These are phyloP conservation scores for Suillus cothurnatus DNA, from an alignment of 768 basidiomycete genomes.

Conservation along the genomic window DNA sequence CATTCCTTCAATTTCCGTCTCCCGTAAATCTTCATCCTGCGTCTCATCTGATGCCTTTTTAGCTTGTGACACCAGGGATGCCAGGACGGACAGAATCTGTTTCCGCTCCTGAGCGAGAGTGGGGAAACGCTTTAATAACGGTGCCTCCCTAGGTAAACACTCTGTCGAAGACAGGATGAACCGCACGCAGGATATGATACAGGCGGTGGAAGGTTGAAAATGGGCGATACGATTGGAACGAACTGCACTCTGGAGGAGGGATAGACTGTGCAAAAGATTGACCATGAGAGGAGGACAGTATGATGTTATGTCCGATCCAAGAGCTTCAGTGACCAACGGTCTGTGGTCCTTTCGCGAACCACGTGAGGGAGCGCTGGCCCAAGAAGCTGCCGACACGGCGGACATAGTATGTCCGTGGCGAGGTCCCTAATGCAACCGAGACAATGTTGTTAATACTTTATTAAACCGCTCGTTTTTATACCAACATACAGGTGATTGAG, in stretches of 20 bases:
- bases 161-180: constrained; percentile 81
- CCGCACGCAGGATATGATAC: constrained; percentile 92
- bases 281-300: constrained; percentile 81
- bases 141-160: constrained; percentile 82
- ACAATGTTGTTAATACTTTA: constrained; percentile 11
- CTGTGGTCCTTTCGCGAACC: constrained; percentile 42
- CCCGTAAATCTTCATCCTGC: constrained; percentile 48
- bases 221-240: constrained; percentile 75
- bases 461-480: constrained; percentile 6
- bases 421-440: constrained; percentile 34
- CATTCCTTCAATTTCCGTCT: constrained; percentile 72
- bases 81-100: constrained; percentile 77
- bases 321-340: constrained; percentile 46
- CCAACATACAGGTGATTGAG: constrained; percentile 44
- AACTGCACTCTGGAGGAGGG: constrained; percentile 84
- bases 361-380: constrained; percentile 49
- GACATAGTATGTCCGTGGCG: constrained; percentile 57
- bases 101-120: constrained; percentile 77
- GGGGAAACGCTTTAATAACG: constrained; percentile 65
- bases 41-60: constrained; percentile 58
- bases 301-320: constrained; percentile 53
- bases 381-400: constrained; percentile 52
- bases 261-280: constrained; percentile 82
- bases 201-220: constrained; percentile 93
- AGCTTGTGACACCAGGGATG: constrained; percentile 80